Base-by-base conservation (phyloP, 1,284 basidiomycete species). In the Flammula alnicola region DNA sequence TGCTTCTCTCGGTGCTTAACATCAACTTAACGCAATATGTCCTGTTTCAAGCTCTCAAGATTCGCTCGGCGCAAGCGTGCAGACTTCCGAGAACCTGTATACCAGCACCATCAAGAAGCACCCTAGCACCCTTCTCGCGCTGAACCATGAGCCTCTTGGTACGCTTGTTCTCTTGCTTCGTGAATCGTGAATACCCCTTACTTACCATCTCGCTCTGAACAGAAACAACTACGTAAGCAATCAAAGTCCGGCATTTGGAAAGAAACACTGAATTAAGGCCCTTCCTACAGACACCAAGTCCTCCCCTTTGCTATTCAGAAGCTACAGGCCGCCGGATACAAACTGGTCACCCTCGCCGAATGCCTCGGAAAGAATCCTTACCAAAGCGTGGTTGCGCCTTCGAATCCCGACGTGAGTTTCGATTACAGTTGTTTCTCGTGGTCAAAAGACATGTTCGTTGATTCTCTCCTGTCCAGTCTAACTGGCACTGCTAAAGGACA, bases 321-420 rank as follows among this genome's bases (percentile, higher is more conserved):
- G 35, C 57, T 72, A 16, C 47, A 68, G 49, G 58, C 44, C 4
- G 64, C 65, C 10, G 64, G 71, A 3, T 76, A 74, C 54, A 61
- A 63, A 19, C 68, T 80, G 29, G 77, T 76, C 22, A 78, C 75
- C 5, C 62, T 79, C 12, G 74, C 76, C 1, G 71, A 77, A 49
- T 80, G 78, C 52, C 60, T 79, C 5, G 76, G 72, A n/a, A 54
- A 62, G 36, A 48, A 49, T 16, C 47, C 63, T 1, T 78, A 77
- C 55, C 67, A 71, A 42, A 67, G 55, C 17, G 57, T 70, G 3
- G 57, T 58, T 9, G 43, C 59, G 17, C 63, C 70, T 22, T 41
- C 49, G 26, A 35, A 43, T 12, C 58, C 53, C 17, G 62, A 66
- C 48, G 69, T 71, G 47, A 47, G 67, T 57, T 22, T 33, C 12